Evolutionary conservation across 306 rosid species (phyloP), one percentile per base, ranked within the genome.

Genomic region (Casuarina equisetifolia): DNA sequence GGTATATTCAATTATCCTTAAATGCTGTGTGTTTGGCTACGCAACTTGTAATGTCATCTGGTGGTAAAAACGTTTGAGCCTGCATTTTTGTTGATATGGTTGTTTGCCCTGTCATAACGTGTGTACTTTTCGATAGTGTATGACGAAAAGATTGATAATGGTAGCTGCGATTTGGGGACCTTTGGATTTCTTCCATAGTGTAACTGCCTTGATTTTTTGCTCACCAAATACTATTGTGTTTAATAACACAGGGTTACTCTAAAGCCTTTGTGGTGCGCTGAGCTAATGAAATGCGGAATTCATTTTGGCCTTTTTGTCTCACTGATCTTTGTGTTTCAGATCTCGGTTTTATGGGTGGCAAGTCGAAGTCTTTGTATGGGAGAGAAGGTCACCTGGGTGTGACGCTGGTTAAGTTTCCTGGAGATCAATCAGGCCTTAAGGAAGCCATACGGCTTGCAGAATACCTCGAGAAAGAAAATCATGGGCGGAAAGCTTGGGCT

Each of bases 361-460:
- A 96, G 86, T 90, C 99, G 17, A 93, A 93, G 81, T 91, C 99
- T 71, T 79, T 93, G 84, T 96, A 96, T 32, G 97, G 97, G 80
- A 91, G 97, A 84, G 99, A 96, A 20, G 99, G 99, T 76, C 99
- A 96, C 88, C 84, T 91, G 88, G 99, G 99, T 74, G 77, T 85
- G 64, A 91, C 94, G 25, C 68, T 96, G 84, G 78, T 96, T 73
- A 96, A 91, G 73, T 96, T 90, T 83, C 74, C 97, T 13, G 94
- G 90, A 55, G 96, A 93, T 62, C 91, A 83, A 66, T 84, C 93
- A 16, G 99, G 99, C 83, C 82, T 96, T 49, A 85, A 90, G 86
- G 98, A 90, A 71, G 98, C 98, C 86, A 77, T 76, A 72, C 90
- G 87, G 75, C 82, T 96, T 86, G 88, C 94, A 12, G 98, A 89